Evolutionary conservation across 2,329 filamentous ascomycete species (phyloP).

Genomic region (Cercospora canescens): DNA sequence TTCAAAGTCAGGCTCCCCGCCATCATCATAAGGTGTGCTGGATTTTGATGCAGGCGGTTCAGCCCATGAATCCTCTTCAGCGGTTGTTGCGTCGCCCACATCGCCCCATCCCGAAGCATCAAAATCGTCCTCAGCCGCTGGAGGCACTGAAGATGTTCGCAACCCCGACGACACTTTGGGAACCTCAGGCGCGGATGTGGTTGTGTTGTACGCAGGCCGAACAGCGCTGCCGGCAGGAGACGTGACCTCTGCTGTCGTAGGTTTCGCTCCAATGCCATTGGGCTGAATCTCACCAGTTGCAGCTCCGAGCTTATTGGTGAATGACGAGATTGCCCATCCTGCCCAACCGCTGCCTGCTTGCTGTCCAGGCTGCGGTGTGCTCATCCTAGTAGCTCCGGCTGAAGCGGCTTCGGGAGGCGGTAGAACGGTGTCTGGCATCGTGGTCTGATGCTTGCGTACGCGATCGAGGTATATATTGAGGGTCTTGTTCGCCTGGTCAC

Average conservation of each 20-base stretch:
- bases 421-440: constrained; percentile 77
- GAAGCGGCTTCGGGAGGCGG: constrained; percentile 60
- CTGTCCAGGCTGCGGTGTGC: constrained; percentile 65
- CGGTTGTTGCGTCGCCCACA: constrained; percentile 49
- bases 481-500: constrained; percentile 88
- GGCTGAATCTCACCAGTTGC: constrained; percentile 84
- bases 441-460: constrained; percentile 73
- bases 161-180: constrained; percentile 32
- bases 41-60: constrained; percentile 20
- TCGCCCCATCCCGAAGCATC: constrained; percentile 70
- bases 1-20: constrained; percentile 90
- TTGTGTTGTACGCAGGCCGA: constrained; percentile 28
- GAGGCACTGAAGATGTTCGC: constrained; percentile 24
- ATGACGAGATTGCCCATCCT: constrained; percentile 97
- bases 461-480: constrained; percentile 82
- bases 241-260: constrained; percentile 36
- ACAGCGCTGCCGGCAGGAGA: constrained; percentile 46
- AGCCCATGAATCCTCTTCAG: constrained; percentile 18
- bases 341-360: constrained; percentile 69
- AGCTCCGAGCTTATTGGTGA: constrained; percentile 87
- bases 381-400: constrained; percentile 63
- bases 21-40: constrained; percentile 69
- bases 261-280: constrained; percentile 43
- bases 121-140: constrained; percentile 58
- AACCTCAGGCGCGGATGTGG: constrained; percentile 31